Percentiles rank a stretch among this genome's conserved stretches.
phyloP scores from a whole-genome alignment of 495 filamentous ascomycete genomes.

The Aspergillus leporis region DNA sequence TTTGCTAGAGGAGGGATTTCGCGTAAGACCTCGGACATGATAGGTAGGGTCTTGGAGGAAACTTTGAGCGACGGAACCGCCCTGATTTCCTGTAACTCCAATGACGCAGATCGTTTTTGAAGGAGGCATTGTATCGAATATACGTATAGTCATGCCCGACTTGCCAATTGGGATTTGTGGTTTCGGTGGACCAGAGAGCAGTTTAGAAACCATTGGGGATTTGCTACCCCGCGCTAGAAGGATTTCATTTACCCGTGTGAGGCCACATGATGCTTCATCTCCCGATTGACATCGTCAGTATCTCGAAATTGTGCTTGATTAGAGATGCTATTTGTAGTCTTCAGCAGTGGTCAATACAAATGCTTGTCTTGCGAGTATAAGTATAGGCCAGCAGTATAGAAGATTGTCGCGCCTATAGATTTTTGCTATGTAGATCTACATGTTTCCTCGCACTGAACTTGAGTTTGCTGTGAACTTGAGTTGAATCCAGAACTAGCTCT shows the following conservation, averaged over 20 bases:
- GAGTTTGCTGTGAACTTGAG: too few species aligned
- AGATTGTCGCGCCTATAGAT: too few species aligned
- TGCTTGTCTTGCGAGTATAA: too few species aligned
- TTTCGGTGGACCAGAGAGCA: not conserved
- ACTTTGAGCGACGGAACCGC: slow-evolving; percentile 31
- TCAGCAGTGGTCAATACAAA: too few species aligned
- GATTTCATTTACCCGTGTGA: not conserved
- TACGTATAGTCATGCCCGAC: not conserved
- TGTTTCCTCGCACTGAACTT: too few species aligned
- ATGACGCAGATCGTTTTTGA: slow-evolving; percentile 35
- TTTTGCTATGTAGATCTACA: too few species aligned
- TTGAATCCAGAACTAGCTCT: too few species aligned
- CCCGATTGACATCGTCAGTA: not conserved
- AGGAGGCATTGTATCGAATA: not conserved
- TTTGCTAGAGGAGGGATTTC: slow-evolving; percentile 35
- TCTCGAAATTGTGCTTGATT: not conserved
- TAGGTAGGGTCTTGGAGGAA: slow-evolving; percentile 36
- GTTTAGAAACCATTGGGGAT: not conserved
- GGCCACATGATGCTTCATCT: not conserved
- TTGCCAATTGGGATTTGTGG: not conserved
- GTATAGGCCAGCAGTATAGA: too few species aligned
- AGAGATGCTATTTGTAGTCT: not conserved
- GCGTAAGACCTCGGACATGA: slow-evolving; percentile 41
- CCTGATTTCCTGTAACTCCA: slow-evolving; percentile 49
- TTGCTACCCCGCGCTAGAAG: not conserved